Evolutionary conservation across 208 protist genomes (phyloP).

Genomic region (Leishmania tarentolae): DNA sequence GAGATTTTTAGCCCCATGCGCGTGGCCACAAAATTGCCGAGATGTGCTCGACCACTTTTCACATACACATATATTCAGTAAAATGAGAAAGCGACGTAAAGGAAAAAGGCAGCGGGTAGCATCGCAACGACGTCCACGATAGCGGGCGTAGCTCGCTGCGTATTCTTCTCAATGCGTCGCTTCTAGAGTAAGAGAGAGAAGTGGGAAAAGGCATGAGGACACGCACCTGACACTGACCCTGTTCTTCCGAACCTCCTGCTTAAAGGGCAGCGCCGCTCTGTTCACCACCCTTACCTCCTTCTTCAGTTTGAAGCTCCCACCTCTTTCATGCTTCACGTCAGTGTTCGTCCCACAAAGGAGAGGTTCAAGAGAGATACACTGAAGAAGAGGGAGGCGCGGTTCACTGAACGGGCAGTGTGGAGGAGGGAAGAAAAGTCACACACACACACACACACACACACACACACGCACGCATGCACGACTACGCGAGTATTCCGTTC

Average conservation of each 20-base stretch:
- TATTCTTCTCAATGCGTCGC: neutral
- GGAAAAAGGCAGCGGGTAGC: neutral
- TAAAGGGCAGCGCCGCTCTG: neutral
- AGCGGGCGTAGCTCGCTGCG: neutral
- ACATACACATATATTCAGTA: neutral
- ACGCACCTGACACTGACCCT: neutral
- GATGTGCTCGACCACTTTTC: neutral
- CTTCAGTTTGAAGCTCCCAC: neutral
- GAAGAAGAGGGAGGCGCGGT: neutral
- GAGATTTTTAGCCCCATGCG: neutral
- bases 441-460: neutral
- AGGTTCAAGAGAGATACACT: neutral
- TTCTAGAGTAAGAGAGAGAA: neutral
- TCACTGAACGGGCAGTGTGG: neutral
- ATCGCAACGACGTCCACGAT: neutral
- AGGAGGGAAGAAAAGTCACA: neutral
- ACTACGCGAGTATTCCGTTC: neutral
- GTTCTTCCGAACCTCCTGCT: neutral
- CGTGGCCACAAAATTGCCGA: neutral
- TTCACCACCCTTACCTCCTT: neutral
- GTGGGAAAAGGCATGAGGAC: neutral
- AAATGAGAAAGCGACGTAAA: too few relatives aligned
- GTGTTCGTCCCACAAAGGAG: neutral
- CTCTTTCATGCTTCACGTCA: neutral
- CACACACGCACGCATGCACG: neutral